These are phyloP conservation scores for Solanum pinnatisectum DNA, from an alignment of 257 asterid genomes.

Conservation along the genomic window DNA sequence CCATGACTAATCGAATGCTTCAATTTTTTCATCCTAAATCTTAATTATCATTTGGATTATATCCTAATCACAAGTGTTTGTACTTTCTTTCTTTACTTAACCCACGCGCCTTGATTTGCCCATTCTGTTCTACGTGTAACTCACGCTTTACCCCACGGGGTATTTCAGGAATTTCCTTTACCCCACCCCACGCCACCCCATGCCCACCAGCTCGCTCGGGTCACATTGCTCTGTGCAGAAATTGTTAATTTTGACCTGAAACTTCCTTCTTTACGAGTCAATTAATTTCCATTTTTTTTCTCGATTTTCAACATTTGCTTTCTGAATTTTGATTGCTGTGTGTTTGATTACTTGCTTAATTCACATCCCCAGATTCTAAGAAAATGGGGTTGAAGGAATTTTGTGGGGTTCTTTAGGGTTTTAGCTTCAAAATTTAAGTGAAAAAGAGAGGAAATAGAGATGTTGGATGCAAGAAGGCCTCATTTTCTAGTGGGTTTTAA, in stretches of 20 bases:
- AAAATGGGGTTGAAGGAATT: not conserved
- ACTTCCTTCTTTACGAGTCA: not conserved
- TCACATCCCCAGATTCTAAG: not conserved
- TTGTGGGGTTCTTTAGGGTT: not conserved
- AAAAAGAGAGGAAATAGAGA: conserved; percentile 8
- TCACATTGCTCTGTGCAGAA: not conserved
- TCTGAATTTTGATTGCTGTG: not conserved
- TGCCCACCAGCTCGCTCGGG: too few species aligned
- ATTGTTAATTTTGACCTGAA: not conserved
- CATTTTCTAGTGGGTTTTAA: conserved; percentile 69
- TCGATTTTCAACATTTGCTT: not conserved
- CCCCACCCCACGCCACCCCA: not conserved
- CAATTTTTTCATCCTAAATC: not conserved
- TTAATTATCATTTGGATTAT: not conserved
- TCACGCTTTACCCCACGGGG: not conserved
- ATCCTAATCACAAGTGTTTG: not conserved
- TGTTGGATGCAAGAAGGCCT: conserved; percentile 51
- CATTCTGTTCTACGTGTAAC: not conserved
- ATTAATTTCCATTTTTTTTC: not conserved
- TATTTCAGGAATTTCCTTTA: not conserved
- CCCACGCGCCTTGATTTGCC: not conserved
- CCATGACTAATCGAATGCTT: not conserved
- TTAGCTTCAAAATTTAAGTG: not conserved
- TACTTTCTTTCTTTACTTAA: not conserved
- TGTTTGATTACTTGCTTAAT: not conserved